These are phyloP conservation scores for Globisporangium spiculum DNA, from an alignment of 352 stramenopile species.

Conservation along the genomic window DNA sequence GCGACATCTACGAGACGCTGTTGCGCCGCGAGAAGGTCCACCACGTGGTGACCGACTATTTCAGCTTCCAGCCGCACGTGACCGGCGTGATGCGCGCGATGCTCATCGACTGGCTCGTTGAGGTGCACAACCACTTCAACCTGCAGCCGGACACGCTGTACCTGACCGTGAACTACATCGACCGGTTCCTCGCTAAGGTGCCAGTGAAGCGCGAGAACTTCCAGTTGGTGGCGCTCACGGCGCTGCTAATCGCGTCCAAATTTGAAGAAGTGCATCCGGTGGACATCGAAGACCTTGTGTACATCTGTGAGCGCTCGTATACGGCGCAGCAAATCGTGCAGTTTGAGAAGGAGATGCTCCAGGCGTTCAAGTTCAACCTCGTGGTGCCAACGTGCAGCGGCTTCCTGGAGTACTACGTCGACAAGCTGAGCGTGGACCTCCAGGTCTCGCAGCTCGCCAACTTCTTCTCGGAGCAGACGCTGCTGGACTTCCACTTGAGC, in stretches of 20 bases:
- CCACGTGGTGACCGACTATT: slow-evolving; percentile 52
- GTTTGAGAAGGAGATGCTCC: slow-evolving; percentile 95
- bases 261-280: slow-evolving; percentile 99
- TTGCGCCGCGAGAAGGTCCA: slow-evolving; percentile 37
- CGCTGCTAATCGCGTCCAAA: slow-evolving; percentile 97
- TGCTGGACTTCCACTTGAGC: slow-evolving; percentile 54
- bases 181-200: slow-evolving; percentile 93
- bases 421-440: slow-evolving; percentile 53
- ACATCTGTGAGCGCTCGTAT: slow-evolving; percentile 98
- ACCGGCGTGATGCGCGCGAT: slow-evolving; percentile 61
- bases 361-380: slow-evolving; percentile 95
- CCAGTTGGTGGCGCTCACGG: slow-evolving; percentile 96
- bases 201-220: slow-evolving; percentile 92
- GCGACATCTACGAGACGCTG: slow-evolving; percentile 54
- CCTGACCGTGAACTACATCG: slow-evolving; percentile 98
- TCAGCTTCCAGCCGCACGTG: slow-evolving; percentile 46
- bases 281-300: slow-evolving; percentile 96
- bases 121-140: slow-evolving; percentile 99
- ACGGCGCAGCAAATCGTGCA: slow-evolving; percentile 65
- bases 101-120: slow-evolving; percentile 82
- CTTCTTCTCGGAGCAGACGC: slow-evolving; percentile 58
- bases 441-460: slow-evolving; percentile 39
- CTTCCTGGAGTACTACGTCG: slow-evolving; percentile 96
- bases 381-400: slow-evolving; percentile 93
- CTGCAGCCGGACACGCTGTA: slow-evolving; percentile 97